A percentile compares a stretch with the other conserved stretches of the same genome.
Evolutionary conservation across 2,329 filamentous ascomycete genomes (phyloP).

Genomic region (Claviceps sp.): DNA sequence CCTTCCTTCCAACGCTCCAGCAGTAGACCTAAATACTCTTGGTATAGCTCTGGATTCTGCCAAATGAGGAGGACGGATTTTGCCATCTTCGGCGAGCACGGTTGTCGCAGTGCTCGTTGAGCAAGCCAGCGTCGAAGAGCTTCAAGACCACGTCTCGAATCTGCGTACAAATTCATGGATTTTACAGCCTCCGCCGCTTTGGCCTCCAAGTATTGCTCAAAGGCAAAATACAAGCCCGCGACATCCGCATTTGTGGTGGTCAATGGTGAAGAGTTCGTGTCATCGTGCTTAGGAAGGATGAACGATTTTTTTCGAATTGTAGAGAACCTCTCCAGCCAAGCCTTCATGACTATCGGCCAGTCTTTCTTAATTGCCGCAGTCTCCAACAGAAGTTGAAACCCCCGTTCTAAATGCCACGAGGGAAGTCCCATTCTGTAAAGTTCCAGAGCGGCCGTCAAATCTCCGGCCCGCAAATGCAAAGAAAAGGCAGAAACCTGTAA

Average conservation of each 20-base stretch:
- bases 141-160: conserved; percentile 13
- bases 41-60: conserved; percentile 26
- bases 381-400: conserved; percentile 30
- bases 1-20: conserved; percentile 16
- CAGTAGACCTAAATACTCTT: conserved; percentile 27
- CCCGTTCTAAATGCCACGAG: conserved; percentile 19
- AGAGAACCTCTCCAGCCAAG: conserved; percentile 23
- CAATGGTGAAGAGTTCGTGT: conserved; percentile 10
- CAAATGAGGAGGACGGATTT: conserved; percentile 26
- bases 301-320: neutral
- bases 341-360: conserved; percentile 23
- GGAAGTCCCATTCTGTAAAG: conserved; percentile 26
- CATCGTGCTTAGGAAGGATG: too few species aligned
- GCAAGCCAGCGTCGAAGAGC: conserved; percentile 19
- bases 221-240: conserved; percentile 19
- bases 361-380: conserved; percentile 22
- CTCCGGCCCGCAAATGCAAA: conserved; percentile 27
- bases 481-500: conserved; percentile 27
- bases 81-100: conserved; percentile 21
- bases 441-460: conserved; percentile 24
- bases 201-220: conserved; percentile 19
- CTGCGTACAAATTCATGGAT: conserved; percentile 11
- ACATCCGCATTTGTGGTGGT: conserved; percentile 14
- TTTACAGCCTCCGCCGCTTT: conserved; percentile 13
- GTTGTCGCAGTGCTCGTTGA: conserved; percentile 17